Evolutionary conservation across 495 filamentous ascomycete genomes (phyloP).

Genomic region (Neurospora sp.): DNA sequence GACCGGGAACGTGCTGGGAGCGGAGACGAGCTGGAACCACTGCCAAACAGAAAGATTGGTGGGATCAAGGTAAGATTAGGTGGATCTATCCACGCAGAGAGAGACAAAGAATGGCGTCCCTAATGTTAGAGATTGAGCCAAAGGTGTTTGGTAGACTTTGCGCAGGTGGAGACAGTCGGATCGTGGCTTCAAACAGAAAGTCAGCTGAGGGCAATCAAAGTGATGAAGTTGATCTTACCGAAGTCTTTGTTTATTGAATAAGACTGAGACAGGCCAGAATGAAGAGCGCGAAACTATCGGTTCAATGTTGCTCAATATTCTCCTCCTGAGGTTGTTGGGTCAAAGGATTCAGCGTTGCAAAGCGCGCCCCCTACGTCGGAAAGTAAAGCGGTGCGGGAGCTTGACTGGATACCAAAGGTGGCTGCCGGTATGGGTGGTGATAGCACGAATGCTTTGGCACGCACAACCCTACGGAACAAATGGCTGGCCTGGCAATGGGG

Average conservation of each 20-base stretch:
- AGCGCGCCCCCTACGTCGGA: not conserved
- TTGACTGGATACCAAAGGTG: not conserved
- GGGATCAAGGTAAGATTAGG: constrained; percentile 7
- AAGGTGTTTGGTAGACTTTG: constrained; percentile 9
- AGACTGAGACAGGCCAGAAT: not conserved
- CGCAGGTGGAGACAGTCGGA: constrained; percentile 13
- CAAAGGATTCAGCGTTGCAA: not conserved
- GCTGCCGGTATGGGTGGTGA: not conserved
- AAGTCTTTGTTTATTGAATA: not conserved
- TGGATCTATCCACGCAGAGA: constrained; percentile 4
- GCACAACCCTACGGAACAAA: not conserved
- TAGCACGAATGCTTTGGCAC: not conserved
- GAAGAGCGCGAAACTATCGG: not conserved
- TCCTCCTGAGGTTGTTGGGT: not conserved
- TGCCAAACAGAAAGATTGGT: constrained; percentile 9
- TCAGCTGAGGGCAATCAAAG: constrained; percentile 9
- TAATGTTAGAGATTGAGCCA: constrained; percentile 8
- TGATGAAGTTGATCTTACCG: not conserved
- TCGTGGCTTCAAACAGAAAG: constrained; percentile 13
- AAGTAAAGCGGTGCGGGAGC: not conserved
- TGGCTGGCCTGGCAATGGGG: not conserved
- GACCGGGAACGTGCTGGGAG: constrained; percentile 11
- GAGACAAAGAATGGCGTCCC: constrained; percentile 18
- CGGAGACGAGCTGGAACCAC: constrained; percentile 8
- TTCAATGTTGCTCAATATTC: not conserved